Percentiles rank a stretch among this genome's conserved stretches.
These are phyloP conservation scores for Thraustochytrium sp. DNA, from an alignment of 352 stramenopile species.

Conservation along the genomic window DNA sequence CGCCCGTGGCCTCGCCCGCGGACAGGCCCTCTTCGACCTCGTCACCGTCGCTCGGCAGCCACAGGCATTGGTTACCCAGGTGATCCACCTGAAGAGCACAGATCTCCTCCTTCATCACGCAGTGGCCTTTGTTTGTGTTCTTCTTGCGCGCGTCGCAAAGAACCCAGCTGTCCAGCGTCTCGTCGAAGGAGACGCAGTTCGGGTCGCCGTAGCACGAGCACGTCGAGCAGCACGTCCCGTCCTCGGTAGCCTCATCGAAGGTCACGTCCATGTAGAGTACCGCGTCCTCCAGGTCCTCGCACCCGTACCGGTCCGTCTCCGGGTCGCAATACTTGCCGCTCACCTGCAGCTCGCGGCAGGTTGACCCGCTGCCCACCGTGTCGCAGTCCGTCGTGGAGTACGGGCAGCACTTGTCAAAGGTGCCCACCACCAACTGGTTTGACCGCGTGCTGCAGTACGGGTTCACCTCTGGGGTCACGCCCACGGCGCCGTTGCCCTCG, in stretches of 20 bases:
- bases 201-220: slow-evolving; percentile 39
- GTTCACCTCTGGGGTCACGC: background rate
- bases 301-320: background rate
- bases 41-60: background rate
- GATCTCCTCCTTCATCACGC: background rate
- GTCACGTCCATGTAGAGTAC: background rate
- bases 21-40: too few relatives aligned
- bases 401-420: background rate
- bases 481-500: background rate
- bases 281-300: background rate
- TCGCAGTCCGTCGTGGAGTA: background rate
- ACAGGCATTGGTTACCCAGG: background rate
- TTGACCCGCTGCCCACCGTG: background rate
- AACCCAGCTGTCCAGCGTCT: background rate
- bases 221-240: slow-evolving; percentile 2
- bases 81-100: slow-evolving; percentile 3
- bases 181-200: slow-evolving; percentile 27
- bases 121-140: background rate
- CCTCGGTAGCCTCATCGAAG: background rate
- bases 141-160: slow-evolving; percentile 20
- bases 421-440: background rate
- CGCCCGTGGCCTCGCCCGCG: too few relatives aligned
- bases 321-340: background rate
- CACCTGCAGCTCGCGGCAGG: background rate
- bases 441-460: background rate